Percentiles rank a stretch among this genome's conserved stretches.
Evolutionary conservation across 2,329 filamentous ascomycete species (phyloP).

Genomic region (Nemania sp.): DNA sequence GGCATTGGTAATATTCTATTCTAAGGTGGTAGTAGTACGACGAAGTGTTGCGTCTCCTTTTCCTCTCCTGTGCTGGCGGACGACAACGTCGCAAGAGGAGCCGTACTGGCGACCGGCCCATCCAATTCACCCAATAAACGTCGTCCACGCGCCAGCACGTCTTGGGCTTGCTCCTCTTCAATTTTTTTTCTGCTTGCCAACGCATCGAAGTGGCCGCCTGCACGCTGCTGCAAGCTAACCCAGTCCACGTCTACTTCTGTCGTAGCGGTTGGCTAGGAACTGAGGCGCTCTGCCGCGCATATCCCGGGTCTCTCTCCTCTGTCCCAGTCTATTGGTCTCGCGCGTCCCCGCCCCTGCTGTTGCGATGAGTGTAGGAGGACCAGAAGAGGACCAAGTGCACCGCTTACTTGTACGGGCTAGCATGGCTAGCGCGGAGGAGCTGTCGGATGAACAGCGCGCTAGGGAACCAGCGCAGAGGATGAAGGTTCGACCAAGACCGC

Average conservation of each 20-base stretch:
- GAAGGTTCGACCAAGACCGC: constrained; percentile 12
- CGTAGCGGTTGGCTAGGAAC: constrained; percentile 10
- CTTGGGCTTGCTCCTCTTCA: constrained; percentile 25
- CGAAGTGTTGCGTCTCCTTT: not conserved
- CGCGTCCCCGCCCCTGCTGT: not conserved
- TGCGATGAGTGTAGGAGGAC: not conserved
- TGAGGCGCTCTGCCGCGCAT: constrained; percentile 20
- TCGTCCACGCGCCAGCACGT: constrained; percentile 37
- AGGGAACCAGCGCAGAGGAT: constrained; percentile 19
- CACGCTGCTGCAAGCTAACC: constrained; percentile 21
- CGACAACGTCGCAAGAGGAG: constrained; percentile 26
- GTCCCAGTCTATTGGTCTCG: constrained; percentile 14
- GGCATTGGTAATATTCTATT: constrained; percentile 1
- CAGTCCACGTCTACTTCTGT: constrained; percentile 19
- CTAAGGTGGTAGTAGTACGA: too few species aligned
- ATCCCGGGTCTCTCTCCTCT: constrained; percentile 11
- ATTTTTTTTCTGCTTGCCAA: constrained; percentile 22
- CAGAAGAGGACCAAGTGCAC: not conserved
- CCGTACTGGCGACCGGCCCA: constrained; percentile 25
- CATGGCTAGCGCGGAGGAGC: constrained; percentile 2
- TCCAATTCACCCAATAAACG: constrained; percentile 38
- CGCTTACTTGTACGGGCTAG: too few species aligned
- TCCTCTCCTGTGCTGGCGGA: constrained; percentile 12
- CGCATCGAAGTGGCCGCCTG: constrained; percentile 30
- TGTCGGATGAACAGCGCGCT: constrained; percentile 10